Conservation (phyloP, 1,284 basidiomycete species). For the Cryptococcus sp. region DNA sequence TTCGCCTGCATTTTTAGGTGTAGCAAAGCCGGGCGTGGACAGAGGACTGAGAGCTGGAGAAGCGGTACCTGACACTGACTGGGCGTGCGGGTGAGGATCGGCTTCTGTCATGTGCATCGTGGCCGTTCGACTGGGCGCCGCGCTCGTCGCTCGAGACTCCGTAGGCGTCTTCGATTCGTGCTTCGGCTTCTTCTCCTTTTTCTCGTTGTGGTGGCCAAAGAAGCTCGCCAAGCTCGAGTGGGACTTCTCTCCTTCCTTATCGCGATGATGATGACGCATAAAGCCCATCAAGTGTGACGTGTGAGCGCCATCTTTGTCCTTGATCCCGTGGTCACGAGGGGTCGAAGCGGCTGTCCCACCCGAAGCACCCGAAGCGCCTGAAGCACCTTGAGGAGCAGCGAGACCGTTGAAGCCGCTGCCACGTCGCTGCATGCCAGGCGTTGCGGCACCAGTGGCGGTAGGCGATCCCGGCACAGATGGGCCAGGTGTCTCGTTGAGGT, state of each 20-base stretch:
- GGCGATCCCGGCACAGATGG: slow-evolving; percentile 32
- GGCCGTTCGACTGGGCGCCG: slow-evolving; percentile 39
- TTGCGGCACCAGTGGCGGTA: slow-evolving; percentile 34
- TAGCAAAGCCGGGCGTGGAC: slow-evolving; percentile 42
- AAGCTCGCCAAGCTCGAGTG: slow-evolving; percentile 51
- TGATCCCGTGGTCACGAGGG: slow-evolving; percentile 23
- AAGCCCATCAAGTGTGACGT: slow-evolving; percentile 53
- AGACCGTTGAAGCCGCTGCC: slow-evolving; percentile 40
- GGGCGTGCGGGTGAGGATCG: slow-evolving; percentile 16
- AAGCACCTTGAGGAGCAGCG: slow-evolving; percentile 15
- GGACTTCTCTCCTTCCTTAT: slow-evolving; percentile 53
- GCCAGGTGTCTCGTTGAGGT: slow-evolving; percentile 31
- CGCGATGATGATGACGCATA: slow-evolving; percentile 52
- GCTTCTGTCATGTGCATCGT: slow-evolving; percentile 37
- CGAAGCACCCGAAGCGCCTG: slow-evolving; percentile 19
- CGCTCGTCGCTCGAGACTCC: slow-evolving; percentile 33
- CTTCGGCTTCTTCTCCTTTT: slow-evolving; percentile 39
- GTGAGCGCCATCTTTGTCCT: slow-evolving; percentile 39
- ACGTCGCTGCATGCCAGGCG: slow-evolving; percentile 47
- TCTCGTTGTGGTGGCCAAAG: slow-evolving; percentile 50
- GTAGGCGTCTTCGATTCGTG: slow-evolving; percentile 32
- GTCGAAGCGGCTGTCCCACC: slow-evolving; percentile 20
- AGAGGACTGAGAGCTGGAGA: slow-evolving; percentile 20
- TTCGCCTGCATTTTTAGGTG: slow-evolving; percentile 42
- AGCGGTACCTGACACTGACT: background rate